phyloP scores from a whole-genome alignment of 768 basidiomycete species.

The Russula sp. region DNA sequence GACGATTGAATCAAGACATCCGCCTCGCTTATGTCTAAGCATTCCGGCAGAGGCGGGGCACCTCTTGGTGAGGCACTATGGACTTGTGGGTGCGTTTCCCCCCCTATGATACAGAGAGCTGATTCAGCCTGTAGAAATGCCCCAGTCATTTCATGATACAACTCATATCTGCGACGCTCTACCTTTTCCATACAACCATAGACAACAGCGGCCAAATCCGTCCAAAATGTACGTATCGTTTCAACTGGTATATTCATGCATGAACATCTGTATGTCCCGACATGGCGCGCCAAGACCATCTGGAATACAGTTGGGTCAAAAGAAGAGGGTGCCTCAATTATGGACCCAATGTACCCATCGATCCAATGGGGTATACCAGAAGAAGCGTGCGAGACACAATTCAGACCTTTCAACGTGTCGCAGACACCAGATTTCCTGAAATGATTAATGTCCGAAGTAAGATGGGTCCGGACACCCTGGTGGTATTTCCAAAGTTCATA shows the following conservation, averaged over 20 bases:
- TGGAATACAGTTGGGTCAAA: conserved; percentile 4
- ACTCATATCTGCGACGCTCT: not conserved
- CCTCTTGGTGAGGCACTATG: not conserved
- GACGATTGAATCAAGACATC: conserved; percentile 8
- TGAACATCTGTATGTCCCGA: no score
- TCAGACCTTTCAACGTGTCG: not conserved
- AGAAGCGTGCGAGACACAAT: not conserved
- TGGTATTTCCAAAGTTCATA: not conserved
- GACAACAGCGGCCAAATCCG: not conserved
- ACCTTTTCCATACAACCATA: not conserved
- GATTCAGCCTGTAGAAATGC: conserved; percentile 2
- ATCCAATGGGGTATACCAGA: not conserved
- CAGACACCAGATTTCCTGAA: not conserved
- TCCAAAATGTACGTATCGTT: not conserved
- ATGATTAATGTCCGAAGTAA: not conserved
- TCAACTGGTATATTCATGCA: not conserved
- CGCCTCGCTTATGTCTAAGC: not conserved
- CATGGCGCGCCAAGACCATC: not conserved
- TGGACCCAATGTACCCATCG: not conserved
- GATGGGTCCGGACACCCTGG: not conserved
- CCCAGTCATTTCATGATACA: not conserved
- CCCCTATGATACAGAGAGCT: not conserved
- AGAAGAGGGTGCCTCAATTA: not conserved
- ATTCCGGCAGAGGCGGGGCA: not conserved
- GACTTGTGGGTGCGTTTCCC: not conserved